Evolutionary conservation across 495 filamentous ascomycete genomes (phyloP).

Genomic region (Daldinia childiae): DNA sequence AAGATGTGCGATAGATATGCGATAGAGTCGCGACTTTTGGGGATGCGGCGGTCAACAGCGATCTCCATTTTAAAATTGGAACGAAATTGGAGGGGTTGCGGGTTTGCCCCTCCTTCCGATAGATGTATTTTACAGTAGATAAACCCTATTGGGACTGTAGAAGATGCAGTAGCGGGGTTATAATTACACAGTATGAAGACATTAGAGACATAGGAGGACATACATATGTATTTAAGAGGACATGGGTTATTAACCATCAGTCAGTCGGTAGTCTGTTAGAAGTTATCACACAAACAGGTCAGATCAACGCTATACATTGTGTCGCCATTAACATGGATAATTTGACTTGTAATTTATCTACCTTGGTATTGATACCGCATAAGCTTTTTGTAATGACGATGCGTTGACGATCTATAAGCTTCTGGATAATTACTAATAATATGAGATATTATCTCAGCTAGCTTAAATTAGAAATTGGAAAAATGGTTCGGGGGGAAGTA

Average conservation of each 20-base stretch:
- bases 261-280: constrained; percentile 19
- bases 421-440: not conserved
- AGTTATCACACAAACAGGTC: constrained; percentile 27
- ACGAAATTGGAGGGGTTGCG: constrained; percentile 40
- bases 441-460: too few relatives aligned
- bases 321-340: not conserved
- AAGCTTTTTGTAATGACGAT: not conserved
- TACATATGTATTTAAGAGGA: too few relatives aligned
- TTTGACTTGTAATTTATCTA: not conserved
- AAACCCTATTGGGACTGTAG: not conserved
- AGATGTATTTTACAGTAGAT: constrained; percentile 10
- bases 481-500: too few relatives aligned
- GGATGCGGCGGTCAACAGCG: constrained; percentile 37
- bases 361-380: not conserved
- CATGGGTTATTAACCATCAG: constrained; percentile 7
- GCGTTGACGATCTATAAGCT: not conserved
- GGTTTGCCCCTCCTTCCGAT: constrained; percentile 31
- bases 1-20: constrained; percentile 13
- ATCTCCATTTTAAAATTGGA: constrained; percentile 44
- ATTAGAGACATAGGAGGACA: too few relatives aligned
- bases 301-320: constrained; percentile 14
- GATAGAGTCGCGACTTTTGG: constrained; percentile 27
- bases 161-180: not conserved
- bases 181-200: constrained; percentile 16
- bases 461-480: too few relatives aligned